Percentiles rank a stretch among this genome's conserved stretches.
Conservation (phyloP, 73 alveolate genomes). For the Blepharisma stoltei region DNA sequence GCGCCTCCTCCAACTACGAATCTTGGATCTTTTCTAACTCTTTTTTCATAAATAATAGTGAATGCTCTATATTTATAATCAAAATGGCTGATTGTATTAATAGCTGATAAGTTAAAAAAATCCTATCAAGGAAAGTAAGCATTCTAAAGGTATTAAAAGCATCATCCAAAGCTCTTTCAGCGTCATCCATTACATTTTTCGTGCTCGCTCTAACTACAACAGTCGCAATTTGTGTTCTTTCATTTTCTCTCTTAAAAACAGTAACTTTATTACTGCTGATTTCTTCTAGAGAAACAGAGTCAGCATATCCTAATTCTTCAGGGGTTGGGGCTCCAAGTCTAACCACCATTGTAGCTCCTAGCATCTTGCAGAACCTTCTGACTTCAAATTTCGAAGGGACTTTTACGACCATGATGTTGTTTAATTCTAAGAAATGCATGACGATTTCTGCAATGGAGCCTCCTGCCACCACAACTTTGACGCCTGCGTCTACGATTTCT, state of each 20-base stretch:
- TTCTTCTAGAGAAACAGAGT: conserved; percentile 82
- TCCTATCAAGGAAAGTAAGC: no score
- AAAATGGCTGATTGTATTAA: no score
- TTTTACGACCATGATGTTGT: conserved; percentile 91
- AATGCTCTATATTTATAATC: no score
- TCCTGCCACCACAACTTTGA: conserved; percentile 86
- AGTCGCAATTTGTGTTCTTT: conserved; percentile 77
- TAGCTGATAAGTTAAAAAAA: no score
- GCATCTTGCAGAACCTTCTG: conserved; percentile 86
- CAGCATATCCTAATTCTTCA: conserved; percentile 97
- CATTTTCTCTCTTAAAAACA: conserved; percentile 76
- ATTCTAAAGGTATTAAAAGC: conserved; percentile 89
- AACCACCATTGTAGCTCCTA: conserved; percentile 94
- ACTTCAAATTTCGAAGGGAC: conserved; percentile 91
- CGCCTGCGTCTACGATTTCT: conserved; percentile 92
- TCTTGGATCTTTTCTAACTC: conserved; percentile 59
- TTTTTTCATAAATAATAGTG: no score
- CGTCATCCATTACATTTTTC: conserved; percentile 88
- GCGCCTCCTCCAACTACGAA: conserved; percentile 79
- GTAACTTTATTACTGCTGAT: conserved; percentile 91
- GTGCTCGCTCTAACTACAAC: conserved; percentile 94
- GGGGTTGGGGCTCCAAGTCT: conserved; percentile 95
- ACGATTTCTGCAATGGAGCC: conserved; percentile 93
- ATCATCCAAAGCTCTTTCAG: conserved; percentile 95
- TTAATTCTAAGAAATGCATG: conserved; percentile 93